Base-by-base conservation (phyloP, 78 protist genomes). In the Guillardia theta region DNA sequence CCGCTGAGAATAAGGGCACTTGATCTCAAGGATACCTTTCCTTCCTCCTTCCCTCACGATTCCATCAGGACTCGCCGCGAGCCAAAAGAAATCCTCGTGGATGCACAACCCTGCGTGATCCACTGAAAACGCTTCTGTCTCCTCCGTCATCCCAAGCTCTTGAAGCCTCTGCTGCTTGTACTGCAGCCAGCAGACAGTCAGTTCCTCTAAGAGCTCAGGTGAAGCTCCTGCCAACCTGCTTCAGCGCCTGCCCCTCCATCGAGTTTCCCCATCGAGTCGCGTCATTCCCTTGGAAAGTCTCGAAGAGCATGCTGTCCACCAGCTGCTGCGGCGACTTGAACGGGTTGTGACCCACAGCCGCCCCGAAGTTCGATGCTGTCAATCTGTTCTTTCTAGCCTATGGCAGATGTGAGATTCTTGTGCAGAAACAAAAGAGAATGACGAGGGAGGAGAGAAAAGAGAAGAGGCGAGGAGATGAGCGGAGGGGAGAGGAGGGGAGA, bases 311-410 rank as follows among this genome's bases (percentile, higher is more conserved):
- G 5, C 44, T 50, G 24, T 78, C 37, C 50, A 36, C 90, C 1
- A 78, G 90, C 90, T 78, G 10, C 24, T 37, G 30, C 45, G 90
- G 90, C 1, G 41, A 24, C 50, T 8, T 37, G 48, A 78, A 78
- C 33, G 53, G 47, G 48, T 78, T 78, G 24, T 36, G 18, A 8
- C 90, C 90, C 37, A 43, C 90, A 18, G 90, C 90, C 0, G 90
- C 90, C 21, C 90, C 90, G 90, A 78, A 78, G 48, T 78, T 78
- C 43, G 90, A 78, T 8, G 90, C 90, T 0, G 90, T 78, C 50
- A 78, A 48, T 36, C 90, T 36, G 22, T 70, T 9, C 41, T 70
- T 4, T 24, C 83, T 36, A 1, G 83, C 83, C 33, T 70, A 24
- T 22, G 36, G 83, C 83, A 36, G 36, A 10, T 70, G 46, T 70